Conservation (phyloP, 2,329 filamentous ascomycete species). For the Talaromyces verruculosus region DNA sequence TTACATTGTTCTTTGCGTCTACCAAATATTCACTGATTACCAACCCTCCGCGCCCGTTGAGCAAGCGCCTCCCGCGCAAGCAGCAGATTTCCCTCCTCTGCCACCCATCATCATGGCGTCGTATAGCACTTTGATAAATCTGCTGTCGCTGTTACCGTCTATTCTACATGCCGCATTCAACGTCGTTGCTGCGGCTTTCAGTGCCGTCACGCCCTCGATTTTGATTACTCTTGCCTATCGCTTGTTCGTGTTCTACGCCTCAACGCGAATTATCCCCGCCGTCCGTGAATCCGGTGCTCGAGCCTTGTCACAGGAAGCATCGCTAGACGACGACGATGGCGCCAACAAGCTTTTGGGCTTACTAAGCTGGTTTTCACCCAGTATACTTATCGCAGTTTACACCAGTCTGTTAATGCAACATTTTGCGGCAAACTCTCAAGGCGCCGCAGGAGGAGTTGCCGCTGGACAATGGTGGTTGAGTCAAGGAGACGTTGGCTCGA, state of each 20-base stretch:
- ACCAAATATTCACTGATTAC: conserved; percentile 99
- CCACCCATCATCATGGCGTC: conserved; percentile 98
- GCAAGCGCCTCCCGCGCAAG: conserved; percentile 58
- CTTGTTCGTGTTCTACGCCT: conserved; percentile 91
- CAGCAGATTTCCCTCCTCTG: conserved; percentile 81
- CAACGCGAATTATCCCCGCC: conserved; percentile 91
- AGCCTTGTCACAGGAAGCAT: conserved; percentile 79
- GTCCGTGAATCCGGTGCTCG: conserved; percentile 82
- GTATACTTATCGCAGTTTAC: conserved; percentile 92
- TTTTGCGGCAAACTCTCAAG: conserved; percentile 70
- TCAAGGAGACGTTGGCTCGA: conserved; percentile 79
- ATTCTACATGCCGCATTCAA: conserved; percentile 80
- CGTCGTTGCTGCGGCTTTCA: conserved; percentile 86
- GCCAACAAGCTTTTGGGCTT: conserved; percentile 78
- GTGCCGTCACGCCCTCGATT: conserved; percentile 92
- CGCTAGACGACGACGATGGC: conserved; percentile 79
- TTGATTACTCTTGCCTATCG: conserved; percentile 94
- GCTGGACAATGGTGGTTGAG: conserved; percentile 78
- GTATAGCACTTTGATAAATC: conserved; percentile 85
- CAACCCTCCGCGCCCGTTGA: conserved; percentile 70
- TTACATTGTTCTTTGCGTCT: conserved; percentile 97
- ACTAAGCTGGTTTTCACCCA: conserved; percentile 90
- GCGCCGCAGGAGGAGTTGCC: conserved; percentile 58
- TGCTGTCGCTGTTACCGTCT: conserved; percentile 77
- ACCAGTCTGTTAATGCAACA: conserved; percentile 94